These are phyloP conservation scores for Trapa bicornis DNA, from an alignment of 345 rosid genomes.

Conservation along the genomic window DNA sequence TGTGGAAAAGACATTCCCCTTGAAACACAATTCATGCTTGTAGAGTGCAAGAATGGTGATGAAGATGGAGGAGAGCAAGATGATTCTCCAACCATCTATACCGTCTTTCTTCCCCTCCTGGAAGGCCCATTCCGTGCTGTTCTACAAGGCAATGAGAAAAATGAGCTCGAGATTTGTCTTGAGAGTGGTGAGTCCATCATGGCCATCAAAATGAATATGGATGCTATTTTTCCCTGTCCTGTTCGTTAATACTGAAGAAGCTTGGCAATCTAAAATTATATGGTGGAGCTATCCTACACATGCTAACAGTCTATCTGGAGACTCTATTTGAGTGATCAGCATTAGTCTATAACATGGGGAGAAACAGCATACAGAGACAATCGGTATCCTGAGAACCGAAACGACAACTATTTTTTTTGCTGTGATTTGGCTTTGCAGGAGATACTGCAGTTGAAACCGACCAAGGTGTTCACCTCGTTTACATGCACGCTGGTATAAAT, in stretches of 20 bases:
- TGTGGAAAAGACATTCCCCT: constrained; percentile 83
- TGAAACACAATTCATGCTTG: constrained; percentile 92
- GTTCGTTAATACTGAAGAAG: constrained; percentile 11
- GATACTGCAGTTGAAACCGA: constrained; percentile 76
- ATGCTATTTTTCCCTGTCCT: constrained; percentile 7
- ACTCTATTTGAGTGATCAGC: constrained; percentile 8
- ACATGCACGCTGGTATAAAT: constrained; percentile 89
- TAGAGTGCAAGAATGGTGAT: constrained; percentile 62
- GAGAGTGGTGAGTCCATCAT: constrained; percentile 81
- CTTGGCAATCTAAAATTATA: constrained; percentile 8
- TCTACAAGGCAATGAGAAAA: constrained; percentile 76
- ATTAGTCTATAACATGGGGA: constrained; percentile 18
- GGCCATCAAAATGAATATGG: constrained; percentile 18
- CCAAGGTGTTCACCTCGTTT: constrained; percentile 76
- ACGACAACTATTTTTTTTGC: constrained; percentile 22
- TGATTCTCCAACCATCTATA: constrained; percentile 54
- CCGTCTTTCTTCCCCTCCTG: constrained; percentile 83
- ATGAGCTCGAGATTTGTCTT: constrained; percentile 79
- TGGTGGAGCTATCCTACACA: constrained; percentile 20
- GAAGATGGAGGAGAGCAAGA: constrained; percentile 36
- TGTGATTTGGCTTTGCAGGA: constrained; percentile 56
- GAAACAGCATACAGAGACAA: constrained; percentile 22
- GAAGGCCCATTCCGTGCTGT: constrained; percentile 96
- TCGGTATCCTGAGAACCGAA: constrained; percentile 23
- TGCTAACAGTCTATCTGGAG: constrained; percentile 19